Evolutionary conservation across 768 basidiomycete genomes (phyloP), one percentile per base, ranked within the genome.

Genomic region (Kwoniella dejecticola): DNA sequence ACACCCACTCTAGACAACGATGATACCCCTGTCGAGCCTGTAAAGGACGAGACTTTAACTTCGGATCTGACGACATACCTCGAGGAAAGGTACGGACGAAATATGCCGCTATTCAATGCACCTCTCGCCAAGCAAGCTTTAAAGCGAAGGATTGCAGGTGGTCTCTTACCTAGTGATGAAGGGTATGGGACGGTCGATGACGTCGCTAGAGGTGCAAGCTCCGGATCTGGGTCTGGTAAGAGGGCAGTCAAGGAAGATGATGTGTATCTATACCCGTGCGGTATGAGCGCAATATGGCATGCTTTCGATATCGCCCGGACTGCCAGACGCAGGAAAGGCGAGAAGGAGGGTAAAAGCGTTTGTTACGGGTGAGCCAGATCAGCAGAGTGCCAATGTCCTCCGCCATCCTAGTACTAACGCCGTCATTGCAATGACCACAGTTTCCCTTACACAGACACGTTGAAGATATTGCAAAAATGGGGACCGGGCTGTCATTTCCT

Each of bases 201-300:
- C 52, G 69, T 75, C 3, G 52, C 64, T 41, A 67, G 74, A 63
- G 75, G 70, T 17, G 72, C 68, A 13, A n/a, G n/a, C n/a, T n/a
- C n/a, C n/a, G 72, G 67, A 17, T 60, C 60, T 6, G 55, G 75
- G 55, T 57, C 67, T 56, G 59, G 65, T 17, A 68, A 67, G 57
- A 79, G 81, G 59, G 83, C 84, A 19, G 84, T 95, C 17, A 83
- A 85, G 1, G 91, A 95, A 75, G 83, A 88, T 38, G 95, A 97
- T 64, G 95, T 98, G 0, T 97, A 85, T 77, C 81, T 99, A 24
- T 93, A 84, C 70, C 84, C 91, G 0, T 85, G 87, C 0, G 95
- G 95, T 0, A 98, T 99, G 95, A 80, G 87, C 31, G 93, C 95
- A 1, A 95, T 99, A 52, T 99, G 90, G 89, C 88, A 83, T 72